Base-by-base conservation (phyloP, 805 yeast genomes). In the Monosporozyma siamensis region DNA sequence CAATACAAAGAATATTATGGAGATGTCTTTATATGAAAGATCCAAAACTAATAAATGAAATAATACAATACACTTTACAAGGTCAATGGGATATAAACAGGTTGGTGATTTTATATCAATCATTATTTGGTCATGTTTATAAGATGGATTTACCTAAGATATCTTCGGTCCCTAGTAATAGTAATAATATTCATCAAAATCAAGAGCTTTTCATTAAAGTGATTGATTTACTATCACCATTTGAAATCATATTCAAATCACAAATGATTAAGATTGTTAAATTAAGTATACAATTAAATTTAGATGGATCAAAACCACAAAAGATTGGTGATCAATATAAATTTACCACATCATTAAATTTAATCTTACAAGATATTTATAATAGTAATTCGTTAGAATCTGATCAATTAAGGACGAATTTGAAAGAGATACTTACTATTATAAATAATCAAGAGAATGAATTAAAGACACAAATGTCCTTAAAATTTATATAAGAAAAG, bases 301-400 rank as follows among this genome's bases (percentile, higher is more conserved):
- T 59, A 44, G 11, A 14, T 4, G 35, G 20, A n/a, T 44, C 54
- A 18, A 42, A 17, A 25, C 10, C 15, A 31, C 31, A 8, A 47
- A 37, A 37, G 26, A 18, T 37, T 17, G 22, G 29, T 11, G 20
- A 46, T 23, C 56, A 56, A 39, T 59, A 56, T 39, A 48, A 56
- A 38, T 58, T 58, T 37, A 53, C 53, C n/a, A 51, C 61, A 21
- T 48, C 58, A 7, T 42, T 59, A 25, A 58, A 56, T 41, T 38
- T 54, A 20, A 44, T 48, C 1, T 39, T 58, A 7, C 59, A 53
- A 38, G 56, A 54, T 18, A 34, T 55, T 10, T 42, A 46, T n/a
- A 42, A 44, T 21, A 35, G 34, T 12, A 18, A 18, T 8, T 20
- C 26, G 4, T 8, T 6, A 4, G 29, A 36, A 15, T n/a, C 32